These are phyloP conservation scores for Scheffersomyces titani DNA, from an alignment of 1,139 yeast species.

Conservation along the genomic window DNA sequence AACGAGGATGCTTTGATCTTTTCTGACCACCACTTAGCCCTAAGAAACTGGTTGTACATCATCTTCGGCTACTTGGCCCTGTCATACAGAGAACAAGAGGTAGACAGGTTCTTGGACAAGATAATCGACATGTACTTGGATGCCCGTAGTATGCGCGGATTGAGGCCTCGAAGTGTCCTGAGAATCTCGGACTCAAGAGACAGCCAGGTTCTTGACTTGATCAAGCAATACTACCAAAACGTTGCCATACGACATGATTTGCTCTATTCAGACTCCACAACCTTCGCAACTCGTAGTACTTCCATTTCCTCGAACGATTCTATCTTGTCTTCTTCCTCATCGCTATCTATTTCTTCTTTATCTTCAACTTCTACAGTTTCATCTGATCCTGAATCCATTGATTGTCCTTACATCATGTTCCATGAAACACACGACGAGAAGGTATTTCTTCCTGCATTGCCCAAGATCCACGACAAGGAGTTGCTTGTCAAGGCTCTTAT, in stretches of 20 bases:
- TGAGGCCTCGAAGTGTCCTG: slow-evolving; percentile 4
- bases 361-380: background rate
- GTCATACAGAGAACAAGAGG: slow-evolving; percentile 21
- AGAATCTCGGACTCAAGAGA: slow-evolving; percentile 12
- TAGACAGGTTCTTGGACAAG: slow-evolving; percentile 31
- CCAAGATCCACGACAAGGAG: slow-evolving; percentile 31
- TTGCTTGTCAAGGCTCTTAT: slow-evolving; percentile 39
- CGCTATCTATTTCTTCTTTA: background rate
- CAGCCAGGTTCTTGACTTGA: slow-evolving; percentile 11
- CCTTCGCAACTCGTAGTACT: background rate
- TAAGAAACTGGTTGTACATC: slow-evolving; percentile 33
- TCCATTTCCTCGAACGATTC: background rate
- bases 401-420: slow-evolving; percentile 20
- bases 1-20: background rate
- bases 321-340: background rate
- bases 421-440: slow-evolving; percentile 23
- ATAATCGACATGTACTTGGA: slow-evolving; percentile 33
- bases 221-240: slow-evolving; percentile 23
- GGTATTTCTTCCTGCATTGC: slow-evolving; percentile 38
- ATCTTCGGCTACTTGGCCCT: slow-evolving; percentile 38
- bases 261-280: slow-evolving; percentile 18
- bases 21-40: slow-evolving; percentile 1
- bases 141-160: slow-evolving; percentile 14
- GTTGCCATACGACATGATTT: slow-evolving; percentile 22
- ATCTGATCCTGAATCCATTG: background rate